Conservation (phyloP, 177 flowering plant genomes). For the Vitis hybrid region DNA sequence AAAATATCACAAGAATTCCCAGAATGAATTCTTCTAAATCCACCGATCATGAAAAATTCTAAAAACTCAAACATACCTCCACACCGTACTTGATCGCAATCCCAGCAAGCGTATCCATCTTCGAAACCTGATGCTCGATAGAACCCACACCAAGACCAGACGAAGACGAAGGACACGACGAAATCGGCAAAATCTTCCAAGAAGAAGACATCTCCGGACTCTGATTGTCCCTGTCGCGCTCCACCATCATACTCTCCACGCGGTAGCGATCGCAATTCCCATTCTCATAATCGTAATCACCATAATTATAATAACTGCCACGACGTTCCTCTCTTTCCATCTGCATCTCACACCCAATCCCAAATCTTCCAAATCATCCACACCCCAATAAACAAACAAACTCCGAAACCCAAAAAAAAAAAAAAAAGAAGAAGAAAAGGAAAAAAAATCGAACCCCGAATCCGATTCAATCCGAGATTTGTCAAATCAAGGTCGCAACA, state of each 20-base stretch:
- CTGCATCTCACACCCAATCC: slow-evolving; percentile 3
- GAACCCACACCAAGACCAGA: slow-evolving; percentile 22
- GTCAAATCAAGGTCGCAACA: no score
- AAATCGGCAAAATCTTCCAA: background rate
- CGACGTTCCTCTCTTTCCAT: slow-evolving; percentile 19
- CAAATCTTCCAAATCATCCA: no score
- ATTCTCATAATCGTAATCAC: background rate
- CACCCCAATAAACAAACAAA: no score
- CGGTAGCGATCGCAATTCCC: no score
- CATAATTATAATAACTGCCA: slow-evolving; percentile 1
- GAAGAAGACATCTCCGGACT: background rate
- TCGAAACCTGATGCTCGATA: slow-evolving; percentile 58
- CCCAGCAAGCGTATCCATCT: slow-evolving; percentile 69
- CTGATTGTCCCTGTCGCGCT: background rate
- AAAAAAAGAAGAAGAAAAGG: no score
- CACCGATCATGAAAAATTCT: background rate
- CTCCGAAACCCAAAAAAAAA: no score
- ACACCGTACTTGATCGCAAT: slow-evolving; percentile 78
- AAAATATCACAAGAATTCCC: no score
- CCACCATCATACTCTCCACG: background rate
- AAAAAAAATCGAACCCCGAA: no score
- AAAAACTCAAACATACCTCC: slow-evolving; percentile 45
- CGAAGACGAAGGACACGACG: slow-evolving; percentile 7
- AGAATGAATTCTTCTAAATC: no score
- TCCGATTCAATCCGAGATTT: no score